Percentiles rank a stretch among this genome's conserved stretches.
phyloP scores from a whole-genome alignment of 2,329 filamentous ascomycete genomes.

The Sclerotinia spermophila region DNA sequence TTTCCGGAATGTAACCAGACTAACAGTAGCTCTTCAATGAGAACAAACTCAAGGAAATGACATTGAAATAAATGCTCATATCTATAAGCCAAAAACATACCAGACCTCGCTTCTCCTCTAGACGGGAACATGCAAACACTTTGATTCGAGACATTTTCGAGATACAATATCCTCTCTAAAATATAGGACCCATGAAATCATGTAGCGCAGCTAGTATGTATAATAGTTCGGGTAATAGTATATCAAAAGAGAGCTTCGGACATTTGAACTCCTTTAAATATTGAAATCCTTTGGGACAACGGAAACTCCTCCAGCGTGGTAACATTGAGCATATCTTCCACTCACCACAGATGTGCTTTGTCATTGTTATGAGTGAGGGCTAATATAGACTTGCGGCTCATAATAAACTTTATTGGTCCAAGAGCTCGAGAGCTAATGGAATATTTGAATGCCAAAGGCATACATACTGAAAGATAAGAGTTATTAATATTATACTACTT shows the following conservation, averaged over 20 bases:
- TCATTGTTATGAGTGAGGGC: neutral
- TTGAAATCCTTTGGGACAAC: neutral
- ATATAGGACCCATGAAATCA: neutral
- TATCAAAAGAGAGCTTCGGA: neutral
- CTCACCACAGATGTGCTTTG: neutral
- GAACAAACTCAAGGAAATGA: fast-evolving
- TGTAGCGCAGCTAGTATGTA: neutral
- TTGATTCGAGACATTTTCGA: neutral
- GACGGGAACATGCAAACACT: neutral
- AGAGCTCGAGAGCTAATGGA: neutral
- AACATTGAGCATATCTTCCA: too few relatives aligned
- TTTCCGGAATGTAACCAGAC: too few relatives aligned
- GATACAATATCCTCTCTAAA: neutral
- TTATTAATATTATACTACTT: neutral
- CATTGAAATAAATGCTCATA: too few relatives aligned
- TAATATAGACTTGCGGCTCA: neutral
- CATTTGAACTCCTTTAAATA: neutral
- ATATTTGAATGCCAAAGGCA: neutral
- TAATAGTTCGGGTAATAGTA: neutral
- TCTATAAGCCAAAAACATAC: neutral
- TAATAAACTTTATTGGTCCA: neutral
- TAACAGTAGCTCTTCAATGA: neutral
- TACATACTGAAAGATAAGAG: neutral
- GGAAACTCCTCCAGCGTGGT: too few relatives aligned
- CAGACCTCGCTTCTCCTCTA: too few relatives aligned